phyloP scores from a whole-genome alignment of 129 eudicot genomes.

The Centaurea solstitialis region DNA sequence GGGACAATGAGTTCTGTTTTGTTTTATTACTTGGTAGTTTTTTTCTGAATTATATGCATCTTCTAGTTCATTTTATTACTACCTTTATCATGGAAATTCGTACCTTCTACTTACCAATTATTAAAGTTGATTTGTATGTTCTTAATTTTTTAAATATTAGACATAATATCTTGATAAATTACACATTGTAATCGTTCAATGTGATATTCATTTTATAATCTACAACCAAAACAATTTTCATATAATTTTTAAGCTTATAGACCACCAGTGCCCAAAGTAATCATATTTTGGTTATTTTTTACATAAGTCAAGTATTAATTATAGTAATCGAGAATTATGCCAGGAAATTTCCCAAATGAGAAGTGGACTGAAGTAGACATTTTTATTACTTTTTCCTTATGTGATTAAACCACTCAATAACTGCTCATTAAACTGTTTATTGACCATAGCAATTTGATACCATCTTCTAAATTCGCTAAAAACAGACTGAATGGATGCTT shows the following conservation, averaged over 20 bases:
- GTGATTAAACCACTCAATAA: background rate
- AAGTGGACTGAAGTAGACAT: background rate
- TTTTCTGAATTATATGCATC: no score
- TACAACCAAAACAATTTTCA: background rate
- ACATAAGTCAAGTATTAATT: background rate
- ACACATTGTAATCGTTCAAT: background rate
- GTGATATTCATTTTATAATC: conserved; percentile 1
- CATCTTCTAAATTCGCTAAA: background rate
- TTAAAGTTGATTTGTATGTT: background rate
- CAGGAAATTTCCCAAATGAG: no score
- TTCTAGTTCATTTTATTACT: no score
- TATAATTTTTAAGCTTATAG: background rate
- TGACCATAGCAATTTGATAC: background rate
- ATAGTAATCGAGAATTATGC: background rate
- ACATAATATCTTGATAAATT: background rate
- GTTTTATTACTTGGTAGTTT: no score
- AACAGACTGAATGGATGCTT: background rate
- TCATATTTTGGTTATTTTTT: background rate
- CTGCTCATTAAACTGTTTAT: background rate
- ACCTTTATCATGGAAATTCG: no score
- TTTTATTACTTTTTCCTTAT: background rate
- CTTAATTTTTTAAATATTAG: background rate
- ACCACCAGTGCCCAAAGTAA: background rate
- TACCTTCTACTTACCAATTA: background rate
- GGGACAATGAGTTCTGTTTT: no score